phyloP scores from a whole-genome alignment of 2,329 filamentous ascomycete species.

The Colletotrichum graminicola region DNA sequence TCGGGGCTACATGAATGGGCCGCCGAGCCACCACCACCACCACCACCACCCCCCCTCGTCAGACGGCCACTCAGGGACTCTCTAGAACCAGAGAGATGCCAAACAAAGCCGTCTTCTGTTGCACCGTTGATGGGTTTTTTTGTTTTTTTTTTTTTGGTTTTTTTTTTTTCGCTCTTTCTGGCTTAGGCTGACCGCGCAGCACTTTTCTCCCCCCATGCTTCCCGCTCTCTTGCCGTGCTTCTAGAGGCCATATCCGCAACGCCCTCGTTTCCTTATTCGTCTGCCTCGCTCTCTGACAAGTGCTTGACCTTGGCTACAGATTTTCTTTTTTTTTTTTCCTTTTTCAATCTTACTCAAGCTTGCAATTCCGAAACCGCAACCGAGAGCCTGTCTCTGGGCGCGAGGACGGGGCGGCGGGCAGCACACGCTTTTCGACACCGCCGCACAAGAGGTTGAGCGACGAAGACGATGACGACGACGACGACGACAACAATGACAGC shows the following conservation, averaged over 20 bases:
- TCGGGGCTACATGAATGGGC: conserved; percentile 18
- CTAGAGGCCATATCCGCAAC: neutral
- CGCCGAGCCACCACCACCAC: neutral
- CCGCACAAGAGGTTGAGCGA: conserved; percentile 22
- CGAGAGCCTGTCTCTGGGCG: neutral
- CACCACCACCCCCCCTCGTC: neutral
- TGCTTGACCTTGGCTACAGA: neutral
- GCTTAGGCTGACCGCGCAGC: conserved; percentile 9
- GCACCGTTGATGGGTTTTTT: too few species aligned
- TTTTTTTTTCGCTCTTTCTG: neutral
- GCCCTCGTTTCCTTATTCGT: neutral
- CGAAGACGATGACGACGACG: neutral
- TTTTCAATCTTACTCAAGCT: conserved; percentile 1
- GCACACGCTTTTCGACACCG: conserved; percentile 17
- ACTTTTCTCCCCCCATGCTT: neutral
- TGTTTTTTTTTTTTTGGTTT: too few species aligned
- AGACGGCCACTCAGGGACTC: conserved; percentile 1
- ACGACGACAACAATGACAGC: too few species aligned
- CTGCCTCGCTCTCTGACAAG: neutral
- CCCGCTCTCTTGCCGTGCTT: neutral
- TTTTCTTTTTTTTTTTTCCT: neutral
- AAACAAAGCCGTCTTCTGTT: conserved; percentile 9
- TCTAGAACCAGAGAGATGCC: conserved; percentile 21
- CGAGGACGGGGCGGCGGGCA: neutral
- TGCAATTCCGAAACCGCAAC: conserved; percentile 5